A percentile compares a stretch with the other conserved stretches of the same genome.
Conservation (phyloP, 2,329 filamentous ascomycete species). For the Fusarium praegraminearum region DNA sequence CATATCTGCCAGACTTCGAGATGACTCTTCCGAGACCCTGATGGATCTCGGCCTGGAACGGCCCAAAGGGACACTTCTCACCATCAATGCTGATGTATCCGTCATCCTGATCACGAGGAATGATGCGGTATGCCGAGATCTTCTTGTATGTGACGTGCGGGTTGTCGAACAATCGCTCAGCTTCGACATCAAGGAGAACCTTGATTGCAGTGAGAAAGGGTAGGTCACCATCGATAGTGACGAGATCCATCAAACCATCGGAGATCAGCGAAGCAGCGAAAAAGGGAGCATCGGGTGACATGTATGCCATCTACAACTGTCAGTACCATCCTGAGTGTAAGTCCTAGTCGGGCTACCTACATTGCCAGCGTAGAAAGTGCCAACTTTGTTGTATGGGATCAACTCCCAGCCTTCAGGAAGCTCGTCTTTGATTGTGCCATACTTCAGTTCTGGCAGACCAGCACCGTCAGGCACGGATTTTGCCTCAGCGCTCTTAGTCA, state of each 20-base stretch:
- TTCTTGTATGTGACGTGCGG: conserved; percentile 84
- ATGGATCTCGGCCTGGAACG: conserved; percentile 93
- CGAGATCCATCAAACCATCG: conserved; percentile 87
- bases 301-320: conserved; percentile 78
- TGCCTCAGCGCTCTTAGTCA: conserved; percentile 47
- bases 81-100: conserved; percentile 97
- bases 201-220: conserved; percentile 73
- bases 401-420: conserved; percentile 83
- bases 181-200: conserved; percentile 78
- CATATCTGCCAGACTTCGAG: conserved; percentile 80
- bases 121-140: conserved; percentile 86
- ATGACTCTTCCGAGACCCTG: conserved; percentile 85
- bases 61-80: conserved; percentile 85
- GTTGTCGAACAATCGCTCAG: conserved; percentile 82
- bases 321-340: conserved; percentile 11
- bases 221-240: conserved; percentile 83
- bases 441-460: conserved; percentile 78
- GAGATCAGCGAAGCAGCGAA: conserved; percentile 85
- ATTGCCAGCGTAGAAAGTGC: conserved; percentile 95
- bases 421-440: conserved; percentile 82
- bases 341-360: conserved; percentile 57
- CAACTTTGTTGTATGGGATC: conserved; percentile 79
- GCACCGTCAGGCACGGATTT: conserved; percentile 49
- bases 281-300: conserved; percentile 89
- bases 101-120: conserved; percentile 75